Base-by-base conservation (phyloP, 164 flowering plant species). In the Saururus chinensis region DNA sequence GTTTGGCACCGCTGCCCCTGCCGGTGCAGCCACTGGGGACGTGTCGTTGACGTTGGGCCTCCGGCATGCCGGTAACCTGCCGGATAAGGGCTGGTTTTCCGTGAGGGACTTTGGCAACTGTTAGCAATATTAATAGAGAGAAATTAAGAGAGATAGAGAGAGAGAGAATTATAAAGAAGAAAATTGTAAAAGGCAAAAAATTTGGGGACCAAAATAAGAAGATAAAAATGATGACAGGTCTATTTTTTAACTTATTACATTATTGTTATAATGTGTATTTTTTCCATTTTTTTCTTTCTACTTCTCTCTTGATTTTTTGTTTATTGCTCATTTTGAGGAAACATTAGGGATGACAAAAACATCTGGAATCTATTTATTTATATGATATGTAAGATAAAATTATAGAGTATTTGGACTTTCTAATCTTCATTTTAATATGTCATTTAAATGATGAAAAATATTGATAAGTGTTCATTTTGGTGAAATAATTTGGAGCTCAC, bases 31-130 rank as follows among this genome's bases (percentile, higher is more conserved):
- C 77, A 70, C 73, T 0, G 88, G 89, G 22, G 91, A 87, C 63
- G 88, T 89, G 66, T 89, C 96, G 1, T 88, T 89, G 59, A 89
- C 96, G 9, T 71, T 89, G 51, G 93, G 96, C 49, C 82, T 89
- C 6, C 82, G 86, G 53, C 96, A 89, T 51, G 78, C 87, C 59
- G 92, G 93, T 17, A 84, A 81, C 73, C 51, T 80, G 73, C 89
- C 87, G 35, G 95, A 85, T 68, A 81, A 76, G 37, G 68, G 72
- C 70, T 69, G 79, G 53, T 86, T 83, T 73, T 72, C 73, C 0
- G 66, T 69, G 4, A 61, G 69, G 49, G 74, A 74, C 49, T 74
- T 62, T 62, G 71, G 74, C 14, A 74, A 71, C 30, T 61, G 64
- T 59, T 73, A 54, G 63, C 30, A 42, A 49, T 17, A n/a, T n/a